Evolutionary conservation across 345 rosid genomes (phyloP).

Genomic region (Litchi chinensis): DNA sequence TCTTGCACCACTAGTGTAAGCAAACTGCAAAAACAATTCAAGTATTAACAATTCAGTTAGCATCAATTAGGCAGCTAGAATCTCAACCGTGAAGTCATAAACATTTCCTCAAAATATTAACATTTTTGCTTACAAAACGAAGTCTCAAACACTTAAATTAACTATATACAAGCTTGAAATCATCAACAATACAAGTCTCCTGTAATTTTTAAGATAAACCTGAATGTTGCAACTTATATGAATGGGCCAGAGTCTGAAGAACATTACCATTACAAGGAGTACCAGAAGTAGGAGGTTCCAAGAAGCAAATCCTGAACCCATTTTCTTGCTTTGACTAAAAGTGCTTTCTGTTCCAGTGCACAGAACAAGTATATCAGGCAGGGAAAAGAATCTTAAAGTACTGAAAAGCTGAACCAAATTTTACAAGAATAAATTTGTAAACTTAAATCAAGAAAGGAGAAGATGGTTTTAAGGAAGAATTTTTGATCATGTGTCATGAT

Average conservation of each 20-base stretch:
- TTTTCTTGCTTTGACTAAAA: background rate
- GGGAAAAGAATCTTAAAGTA: background rate
- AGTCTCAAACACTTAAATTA: background rate
- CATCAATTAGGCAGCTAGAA: too few relatives aligned
- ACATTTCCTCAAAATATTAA: too few relatives aligned
- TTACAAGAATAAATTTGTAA: background rate
- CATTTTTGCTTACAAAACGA: background rate
- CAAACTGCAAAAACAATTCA: background rate
- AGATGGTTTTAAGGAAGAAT: background rate
- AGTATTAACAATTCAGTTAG: too few relatives aligned
- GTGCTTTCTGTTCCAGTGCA: background rate
- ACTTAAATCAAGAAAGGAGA: too few relatives aligned
- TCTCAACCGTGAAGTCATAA: too few relatives aligned
- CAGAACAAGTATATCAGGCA: background rate
- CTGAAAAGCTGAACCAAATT: background rate
- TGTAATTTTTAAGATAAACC: too few relatives aligned
- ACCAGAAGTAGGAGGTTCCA: constrained; percentile 22
- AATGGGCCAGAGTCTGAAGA: background rate
- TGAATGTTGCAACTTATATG: too few relatives aligned
- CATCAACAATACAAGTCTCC: too few relatives aligned
- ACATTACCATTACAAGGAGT: constrained; percentile 21
- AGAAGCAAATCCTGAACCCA: constrained; percentile 5
- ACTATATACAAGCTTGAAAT: background rate
- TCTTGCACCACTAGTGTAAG: constrained; percentile 11
- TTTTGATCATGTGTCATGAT: background rate